Evolutionary conservation across 2,329 filamentous ascomycete genomes (phyloP), one percentile per base, ranked within the genome.

Genomic region (Talaromyces marneffei): DNA sequence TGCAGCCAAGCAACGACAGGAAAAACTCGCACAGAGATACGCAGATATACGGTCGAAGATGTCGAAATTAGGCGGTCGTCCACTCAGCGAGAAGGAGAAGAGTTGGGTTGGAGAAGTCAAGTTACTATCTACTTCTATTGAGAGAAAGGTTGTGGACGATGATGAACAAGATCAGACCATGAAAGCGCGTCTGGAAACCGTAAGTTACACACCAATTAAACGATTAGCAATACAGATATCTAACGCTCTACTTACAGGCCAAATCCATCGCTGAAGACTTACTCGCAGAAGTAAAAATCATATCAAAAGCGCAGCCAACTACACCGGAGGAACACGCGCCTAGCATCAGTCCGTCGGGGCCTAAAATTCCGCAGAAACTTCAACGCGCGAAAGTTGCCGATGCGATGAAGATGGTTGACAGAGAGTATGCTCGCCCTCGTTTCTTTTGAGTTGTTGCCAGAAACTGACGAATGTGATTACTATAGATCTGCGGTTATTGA

Each of bases 371-470:
- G 1, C 72, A 74, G 48, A 71, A 75, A 57, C 66, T 81, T 27
- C 78, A 80, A 63, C 75, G 75, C 39, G 76, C 77, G 37, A 78
- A 75, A 68, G 70, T 81, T 53, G 71, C 72, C 2, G 77, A 81
- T 67, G 79, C 79, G 5, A 80, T 80, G 77, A 73, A 70, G 42
- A 77, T 81, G 77, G 77, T 82, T 52, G 79, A 81, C 62, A 71
- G 79, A 73, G 79, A 81, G 76, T 78, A 61, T 64, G 75, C 16
- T 46, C 4, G 23, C 46, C 20, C 5, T 57, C 31, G 39, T 33
- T 23, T 44, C 1, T 29, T 58, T 37, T 6, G 53, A 23, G 29
- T 35, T 25, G n/a, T n/a, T 33, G 46, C 5, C 25, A 27, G 23
- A 27, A 16, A 8, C 50, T 54, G 31, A 54, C 31, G n/a, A 48